Percentiles rank a stretch among this genome's conserved stretches.
Evolutionary conservation across 129 eudicot genomes (phyloP).

Genomic region (Flaveria sonorensis): DNA sequence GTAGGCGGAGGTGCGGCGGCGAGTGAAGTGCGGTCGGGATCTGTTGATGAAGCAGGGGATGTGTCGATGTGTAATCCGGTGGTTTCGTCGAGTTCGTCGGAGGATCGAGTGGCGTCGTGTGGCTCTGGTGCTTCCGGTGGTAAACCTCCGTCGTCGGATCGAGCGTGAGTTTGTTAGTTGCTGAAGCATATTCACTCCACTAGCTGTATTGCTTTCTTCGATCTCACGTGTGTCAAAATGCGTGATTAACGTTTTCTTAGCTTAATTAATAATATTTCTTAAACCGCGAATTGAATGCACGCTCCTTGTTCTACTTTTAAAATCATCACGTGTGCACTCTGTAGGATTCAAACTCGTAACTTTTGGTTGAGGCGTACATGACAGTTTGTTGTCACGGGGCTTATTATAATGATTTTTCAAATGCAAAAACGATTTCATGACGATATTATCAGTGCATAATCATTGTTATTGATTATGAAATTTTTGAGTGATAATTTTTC

Average conservation of each 20-base stretch:
- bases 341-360: too few relatives aligned
- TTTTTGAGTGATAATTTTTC: neutral
- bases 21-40: constrained; percentile 26
- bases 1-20: constrained; percentile 11
- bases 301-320: too few relatives aligned
- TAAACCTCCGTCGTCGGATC: constrained; percentile 41
- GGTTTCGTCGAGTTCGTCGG: constrained; percentile 62
- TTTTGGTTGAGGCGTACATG: too few relatives aligned
- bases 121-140: constrained; percentile 39
- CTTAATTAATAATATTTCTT: too few relatives aligned
- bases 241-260: neutral
- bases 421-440: neutral
- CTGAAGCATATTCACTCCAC: neutral
- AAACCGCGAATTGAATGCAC: too few relatives aligned
- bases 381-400: too few relatives aligned
- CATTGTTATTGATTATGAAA: neutral
- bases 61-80: constrained; percentile 38
- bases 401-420: neutral
- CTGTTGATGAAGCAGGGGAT: constrained; percentile 37
- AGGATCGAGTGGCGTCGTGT: constrained; percentile 55
- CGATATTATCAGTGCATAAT: constrained; percentile 1
- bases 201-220: constrained; percentile 15
- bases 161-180: constrained; percentile 60
- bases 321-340: too few relatives aligned
- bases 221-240: constrained; percentile 16